These are phyloP conservation scores for Erysimum pusillum DNA, from an alignment of 441 rosid species.

Conservation along the genomic window DNA sequence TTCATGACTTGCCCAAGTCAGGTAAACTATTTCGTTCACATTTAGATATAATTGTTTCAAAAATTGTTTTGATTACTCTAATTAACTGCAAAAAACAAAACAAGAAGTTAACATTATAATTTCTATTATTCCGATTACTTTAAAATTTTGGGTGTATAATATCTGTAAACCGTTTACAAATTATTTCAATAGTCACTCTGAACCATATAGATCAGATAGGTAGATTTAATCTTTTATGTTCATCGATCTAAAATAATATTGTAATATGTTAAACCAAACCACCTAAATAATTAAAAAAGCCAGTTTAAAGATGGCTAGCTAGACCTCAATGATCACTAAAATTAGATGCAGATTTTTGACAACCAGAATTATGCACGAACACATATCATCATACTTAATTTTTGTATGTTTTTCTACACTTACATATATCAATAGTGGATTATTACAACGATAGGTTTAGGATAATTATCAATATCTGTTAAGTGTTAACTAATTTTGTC, in stretches of 20 bases:
- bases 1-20: not conserved
- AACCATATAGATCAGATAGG: no score
- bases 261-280: not conserved
- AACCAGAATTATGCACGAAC: not conserved
- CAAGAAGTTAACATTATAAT: not conserved
- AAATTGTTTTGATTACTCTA: not conserved
- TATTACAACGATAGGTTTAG: not conserved
- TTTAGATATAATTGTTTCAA: not conserved
- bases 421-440: no score
- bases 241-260: not conserved
- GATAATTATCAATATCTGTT: conserved; percentile 10
- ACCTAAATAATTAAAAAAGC: no score
- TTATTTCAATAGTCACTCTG: not conserved
- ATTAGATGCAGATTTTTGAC: not conserved
- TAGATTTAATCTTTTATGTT: not conserved
- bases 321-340: not conserved
- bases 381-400: not conserved
- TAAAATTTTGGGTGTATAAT: not conserved
- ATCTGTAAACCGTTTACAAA: not conserved
- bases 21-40: not conserved
- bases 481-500: conserved; percentile 13
- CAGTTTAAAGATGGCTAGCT: not conserved
- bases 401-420: not conserved
- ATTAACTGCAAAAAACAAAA: not conserved
- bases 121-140: not conserved